Percentiles rank a stretch among this genome's conserved stretches.
Evolutionary conservation across 2,329 filamentous ascomycete genomes (phyloP).

Genomic region (Colletotrichum musicola): DNA sequence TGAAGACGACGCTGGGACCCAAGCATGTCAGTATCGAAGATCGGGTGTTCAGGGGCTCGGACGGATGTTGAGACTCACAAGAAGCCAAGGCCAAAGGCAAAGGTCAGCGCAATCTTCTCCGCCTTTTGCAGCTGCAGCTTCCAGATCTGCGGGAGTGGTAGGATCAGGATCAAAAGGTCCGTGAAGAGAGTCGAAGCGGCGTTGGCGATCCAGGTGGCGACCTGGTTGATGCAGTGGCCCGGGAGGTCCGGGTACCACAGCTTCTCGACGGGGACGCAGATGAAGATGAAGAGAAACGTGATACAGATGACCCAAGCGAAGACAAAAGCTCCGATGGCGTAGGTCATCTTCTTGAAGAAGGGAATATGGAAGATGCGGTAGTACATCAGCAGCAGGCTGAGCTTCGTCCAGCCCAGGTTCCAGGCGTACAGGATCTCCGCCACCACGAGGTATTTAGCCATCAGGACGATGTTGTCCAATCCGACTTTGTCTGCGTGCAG

Average conservation of each 20-base stretch:
- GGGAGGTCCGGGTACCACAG: slow-evolving; percentile 60
- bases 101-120: slow-evolving; percentile 58
- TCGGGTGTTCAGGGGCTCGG: not conserved
- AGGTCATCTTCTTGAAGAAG: slow-evolving; percentile 57
- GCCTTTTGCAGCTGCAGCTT: slow-evolving; percentile 54
- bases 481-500: slow-evolving; percentile 57
- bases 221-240: slow-evolving; percentile 62
- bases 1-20: slow-evolving; percentile 56
- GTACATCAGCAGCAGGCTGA: slow-evolving; percentile 65
- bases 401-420: slow-evolving; percentile 63
- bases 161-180: slow-evolving; percentile 58
- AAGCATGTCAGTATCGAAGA: not conserved
- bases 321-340: slow-evolving; percentile 56
- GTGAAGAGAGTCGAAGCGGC: slow-evolving; percentile 61
- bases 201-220: slow-evolving; percentile 64
- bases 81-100: slow-evolving; percentile 59
- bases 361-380: slow-evolving; percentile 62
- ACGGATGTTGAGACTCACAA: slow-evolving; percentile 50
- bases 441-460: slow-evolving; percentile 61
- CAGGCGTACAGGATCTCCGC: slow-evolving; percentile 62
- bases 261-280: slow-evolving; percentile 63
- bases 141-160: slow-evolving; percentile 62
- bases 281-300: slow-evolving; percentile 64
- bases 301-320: slow-evolving; percentile 62
- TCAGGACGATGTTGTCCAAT: slow-evolving; percentile 52